Evolutionary conservation across 345 rosid species (phyloP), one percentile per base, ranked within the genome.

Genomic region (Pelargonium nanum): DNA sequence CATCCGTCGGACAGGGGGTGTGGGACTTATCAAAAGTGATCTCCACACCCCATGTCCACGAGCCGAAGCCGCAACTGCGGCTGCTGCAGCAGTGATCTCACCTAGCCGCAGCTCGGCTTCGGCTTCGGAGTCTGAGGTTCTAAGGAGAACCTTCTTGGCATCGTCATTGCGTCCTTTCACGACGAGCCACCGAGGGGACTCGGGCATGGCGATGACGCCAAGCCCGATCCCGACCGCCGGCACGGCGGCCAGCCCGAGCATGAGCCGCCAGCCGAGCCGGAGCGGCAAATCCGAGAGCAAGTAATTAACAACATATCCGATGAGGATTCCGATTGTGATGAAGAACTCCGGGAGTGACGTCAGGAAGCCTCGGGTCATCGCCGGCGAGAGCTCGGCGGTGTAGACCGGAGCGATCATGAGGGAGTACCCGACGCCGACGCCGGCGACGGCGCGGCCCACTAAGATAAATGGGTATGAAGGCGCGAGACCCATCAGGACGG

Each of bases 161-260:
- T 80, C 82, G 0, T 61, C 78, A 0, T 62, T 63, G 55, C 67
- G 66, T 52, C 82, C 78, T 34, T 78, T 66, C 66, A 77, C 65
- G 6, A 82, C 81, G 0, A 82, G 79, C 90, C 85, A 85, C 24
- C 80, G 66, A 19, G 90, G 90, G 13, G 90, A 82, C 67, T 85
- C 87, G 0, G 90, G 90, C 83, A 82, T 82, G 25, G 56, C 63
- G 56, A 78, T 25, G 20, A 82, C 85, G 6, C 82, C 81, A 5
- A 76, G 6, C 7, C 77, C 87, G 53, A 82, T 65, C 0, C 67
- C 20, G 5, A 80, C 24, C 0, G 84, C 70, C 0, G 90, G 91
- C 0, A 82, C 20, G 0, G 82, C 87, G 10, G 82, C 83, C 4
- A 85, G 57, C 20, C 82, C 87, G 13, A 82, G 70, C 87, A 82